Evolutionary conservation across 352 stramenopile species (phyloP), one percentile per base, ranked within the genome.

Genomic region (Globisporangium lucens): DNA sequence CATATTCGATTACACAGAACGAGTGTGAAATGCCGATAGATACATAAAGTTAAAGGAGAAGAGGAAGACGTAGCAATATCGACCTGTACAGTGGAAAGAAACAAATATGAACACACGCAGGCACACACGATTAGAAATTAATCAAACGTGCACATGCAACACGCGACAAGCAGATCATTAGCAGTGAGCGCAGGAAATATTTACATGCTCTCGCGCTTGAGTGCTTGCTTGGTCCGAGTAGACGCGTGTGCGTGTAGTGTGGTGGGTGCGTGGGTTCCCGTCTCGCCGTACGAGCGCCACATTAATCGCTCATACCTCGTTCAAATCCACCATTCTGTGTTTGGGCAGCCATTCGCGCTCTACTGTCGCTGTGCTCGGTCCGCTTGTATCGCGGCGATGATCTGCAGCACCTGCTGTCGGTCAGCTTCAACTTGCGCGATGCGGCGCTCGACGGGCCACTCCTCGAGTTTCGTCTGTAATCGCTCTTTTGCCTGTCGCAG

Each of bases 371-470:
- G 69, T 62, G 71, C 77, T 60, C 89, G 91, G 29, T 79, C 68
- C 9, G 80, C 84, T 35, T 85, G 84, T 59, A 94, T 90, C 30
- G 87, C 75, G 12, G 81, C 81, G 51, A 96, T 90, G 35, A 96
- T 76, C 67, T 90, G 75, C 66, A 94, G 66, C 13, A 93, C 85
- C 49, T 93, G 77, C 71, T 87, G 76, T 24, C 88, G 76, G 55
- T 96, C 86, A 13, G 75, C 71, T 67, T 96, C 88, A 56, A 94
- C 74, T 71, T 94, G 86, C 49, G 86, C 86, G 51, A 96, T 90
- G 62, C 88, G 86, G 46, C 83, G 75, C 68, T 94, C 86, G 2
- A 93, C 84, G 3, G 86, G 82, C 86, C 86, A 94, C 49, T 91
- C 80, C 56, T 89, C 79, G 17, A 78, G 73, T 66, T 87, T 78